A percentile compares a stretch with the other conserved stretches of the same genome.
Conservation (phyloP, 2,329 filamentous ascomycete genomes). For the Orbilia javanica region DNA sequence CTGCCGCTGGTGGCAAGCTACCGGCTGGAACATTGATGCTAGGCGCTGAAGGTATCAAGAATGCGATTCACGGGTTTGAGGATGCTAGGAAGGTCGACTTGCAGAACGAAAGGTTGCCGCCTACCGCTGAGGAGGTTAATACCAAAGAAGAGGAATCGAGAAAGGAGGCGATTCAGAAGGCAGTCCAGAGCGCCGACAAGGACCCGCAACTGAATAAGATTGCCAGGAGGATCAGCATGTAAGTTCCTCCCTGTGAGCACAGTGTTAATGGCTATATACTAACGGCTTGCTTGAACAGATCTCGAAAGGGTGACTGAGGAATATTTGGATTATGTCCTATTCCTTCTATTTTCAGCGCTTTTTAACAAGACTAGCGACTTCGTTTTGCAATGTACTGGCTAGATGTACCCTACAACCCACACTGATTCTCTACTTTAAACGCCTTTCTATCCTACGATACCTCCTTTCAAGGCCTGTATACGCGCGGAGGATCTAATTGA, state of each 20-base stretch:
- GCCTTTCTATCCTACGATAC: slow-evolving; percentile 10
- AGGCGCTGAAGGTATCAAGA: slow-evolving; percentile 97
- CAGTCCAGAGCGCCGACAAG: slow-evolving; percentile 88
- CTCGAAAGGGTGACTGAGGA: slow-evolving; percentile 54
- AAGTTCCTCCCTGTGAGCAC: slow-evolving; percentile 66
- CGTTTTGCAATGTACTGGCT: slow-evolving; percentile 31
- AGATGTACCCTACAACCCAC: slow-evolving; percentile 31
- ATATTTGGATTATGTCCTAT: slow-evolving; percentile 17
- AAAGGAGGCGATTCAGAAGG: slow-evolving; percentile 85
- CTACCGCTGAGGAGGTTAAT: slow-evolving; percentile 89
- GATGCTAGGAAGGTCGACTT: slow-evolving; percentile 96
- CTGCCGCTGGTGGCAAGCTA: slow-evolving; percentile 88
- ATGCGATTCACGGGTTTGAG: slow-evolving; percentile 96
- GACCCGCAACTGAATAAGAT: slow-evolving; percentile 88
- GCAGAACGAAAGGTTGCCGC: slow-evolving; percentile 94
- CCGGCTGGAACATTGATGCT: slow-evolving; percentile 97
- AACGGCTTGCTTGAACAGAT: slow-evolving; percentile 26
- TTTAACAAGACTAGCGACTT: slow-evolving; percentile 27
- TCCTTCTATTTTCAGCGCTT: slow-evolving; percentile 22
- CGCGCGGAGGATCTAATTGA: slow-evolving; percentile 1
- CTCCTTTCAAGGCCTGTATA: slow-evolving; percentile 6
- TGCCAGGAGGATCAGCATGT: slow-evolving; percentile 95
- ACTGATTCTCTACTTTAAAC: not conserved
- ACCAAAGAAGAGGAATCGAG: slow-evolving; percentile 84
- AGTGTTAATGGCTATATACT: not conserved